Evolutionary conservation across 352 stramenopile species (phyloP), one percentile per base, ranked within the genome.

Genomic region (Pythium sp.): DNA sequence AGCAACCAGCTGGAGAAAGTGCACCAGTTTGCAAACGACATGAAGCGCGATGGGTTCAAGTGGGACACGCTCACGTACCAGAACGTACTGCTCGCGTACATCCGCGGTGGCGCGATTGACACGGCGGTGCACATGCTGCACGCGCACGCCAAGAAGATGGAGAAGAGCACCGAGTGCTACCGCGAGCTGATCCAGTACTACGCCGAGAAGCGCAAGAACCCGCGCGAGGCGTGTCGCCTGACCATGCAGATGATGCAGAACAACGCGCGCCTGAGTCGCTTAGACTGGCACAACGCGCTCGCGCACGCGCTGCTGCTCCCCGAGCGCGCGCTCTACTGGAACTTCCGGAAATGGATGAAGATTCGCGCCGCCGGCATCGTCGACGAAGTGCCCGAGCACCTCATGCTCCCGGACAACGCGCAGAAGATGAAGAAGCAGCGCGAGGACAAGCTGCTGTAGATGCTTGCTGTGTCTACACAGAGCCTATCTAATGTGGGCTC

Each of bases 171-270:
- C 36, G 72, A 77, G 57, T 92, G 82, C 69, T 94, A 92, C 68
- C 86, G 86, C 18, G 82, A 90, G 57, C 66, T 85, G 49, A 94
- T 94, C 57, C 53, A 76, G 14, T 81, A 91, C 60, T 89, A 88
- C 56, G 81, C 77, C 34, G 80, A 91, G 22, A 78, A 81, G 49
- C 75, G 76, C 49, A 86, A 92, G 58, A 84, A 94, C 62, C 72
- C 77, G 38, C 79, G 81, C 24, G 78, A 86, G 60, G 86, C 84
- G 1, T 89, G 87, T 41, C 84, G 82, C 9, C 68, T 91, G 20
- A 87, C 77, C n/a, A 94, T 93, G 84, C 82, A 90, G 68, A 94
- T 94, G 86, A 94, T 94, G 86, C 81, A 92, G 69, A 64, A 81
- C 62, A 94, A 94, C 65, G 79, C 87, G 64, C 82, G 81, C 1